These are phyloP conservation scores for Symbiodinium natans DNA, from an alignment of 73 alveolate genomes.

Conservation along the genomic window DNA sequence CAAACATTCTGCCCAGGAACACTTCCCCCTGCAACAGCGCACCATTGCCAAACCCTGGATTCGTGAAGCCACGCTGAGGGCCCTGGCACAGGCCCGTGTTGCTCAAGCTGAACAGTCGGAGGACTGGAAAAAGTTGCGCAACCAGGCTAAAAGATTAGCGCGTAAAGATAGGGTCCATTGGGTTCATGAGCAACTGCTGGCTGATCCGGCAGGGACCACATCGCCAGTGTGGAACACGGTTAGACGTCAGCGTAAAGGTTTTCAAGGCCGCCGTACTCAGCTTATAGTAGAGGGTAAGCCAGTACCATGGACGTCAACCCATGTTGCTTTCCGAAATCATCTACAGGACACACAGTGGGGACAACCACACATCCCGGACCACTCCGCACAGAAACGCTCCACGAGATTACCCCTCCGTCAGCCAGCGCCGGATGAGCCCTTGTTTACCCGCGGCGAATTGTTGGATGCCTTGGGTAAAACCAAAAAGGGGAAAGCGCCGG, in stretches of 20 bases:
- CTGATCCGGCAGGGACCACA: no score
- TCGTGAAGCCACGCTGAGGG: no score
- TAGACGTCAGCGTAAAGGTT: not conserved
- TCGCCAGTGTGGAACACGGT: no score
- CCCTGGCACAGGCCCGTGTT: no score
- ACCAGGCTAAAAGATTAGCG: no score
- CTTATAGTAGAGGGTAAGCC: not conserved
- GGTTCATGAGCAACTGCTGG: no score
- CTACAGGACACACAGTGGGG: not conserved
- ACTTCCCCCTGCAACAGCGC: no score
- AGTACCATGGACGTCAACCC: not conserved
- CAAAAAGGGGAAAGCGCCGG: not conserved
- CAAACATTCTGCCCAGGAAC: no score
- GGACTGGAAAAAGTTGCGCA: no score
- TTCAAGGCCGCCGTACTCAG: not conserved
- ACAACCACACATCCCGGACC: not conserved
- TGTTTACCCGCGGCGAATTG: not conserved
- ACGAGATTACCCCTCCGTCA: not conserved
- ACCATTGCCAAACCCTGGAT: no score
- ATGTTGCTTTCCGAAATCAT: not conserved
- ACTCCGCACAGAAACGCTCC: not conserved
- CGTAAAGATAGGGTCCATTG: no score
- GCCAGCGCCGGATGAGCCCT: not conserved
- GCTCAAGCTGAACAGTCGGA: no score
- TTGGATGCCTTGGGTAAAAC: not conserved